phyloP scores from a whole-genome alignment of 2,329 filamentous ascomycete species.

The Diaporthe citri region DNA sequence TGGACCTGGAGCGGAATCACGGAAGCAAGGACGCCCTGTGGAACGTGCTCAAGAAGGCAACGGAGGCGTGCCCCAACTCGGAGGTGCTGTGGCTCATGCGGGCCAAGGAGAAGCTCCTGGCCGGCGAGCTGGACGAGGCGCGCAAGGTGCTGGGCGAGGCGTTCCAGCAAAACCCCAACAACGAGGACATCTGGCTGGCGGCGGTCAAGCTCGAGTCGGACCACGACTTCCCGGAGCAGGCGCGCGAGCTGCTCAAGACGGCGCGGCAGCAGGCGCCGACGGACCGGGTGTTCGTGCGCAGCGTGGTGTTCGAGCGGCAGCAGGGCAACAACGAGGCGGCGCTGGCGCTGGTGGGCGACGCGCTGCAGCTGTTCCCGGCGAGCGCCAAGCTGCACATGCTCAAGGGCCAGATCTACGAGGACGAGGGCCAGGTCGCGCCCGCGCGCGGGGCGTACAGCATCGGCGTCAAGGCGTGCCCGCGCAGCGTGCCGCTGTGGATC shows the following conservation, averaged over 20 bases:
- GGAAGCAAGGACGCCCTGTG: constrained; percentile 86
- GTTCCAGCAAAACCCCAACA: constrained; percentile 95
- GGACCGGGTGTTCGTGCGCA: constrained; percentile 97
- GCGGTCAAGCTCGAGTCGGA: constrained; percentile 97
- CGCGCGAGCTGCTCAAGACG: constrained; percentile 82
- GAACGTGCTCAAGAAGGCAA: constrained; percentile 89
- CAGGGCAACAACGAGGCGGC: constrained; percentile 83
- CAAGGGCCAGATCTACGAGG: constrained; percentile 97
- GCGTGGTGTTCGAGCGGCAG: constrained; percentile 91
- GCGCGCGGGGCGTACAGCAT: constrained; percentile 91
- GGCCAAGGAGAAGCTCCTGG: constrained; percentile 93
- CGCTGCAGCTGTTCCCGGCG: constrained; percentile 86
- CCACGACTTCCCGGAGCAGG: constrained; percentile 84
- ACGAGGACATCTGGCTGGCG: constrained; percentile 97
- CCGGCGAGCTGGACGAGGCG: constrained; percentile 88
- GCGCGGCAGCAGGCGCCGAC: constrained; percentile 92
- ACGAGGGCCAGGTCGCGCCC: constrained; percentile 81
- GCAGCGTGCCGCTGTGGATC: constrained; percentile 89
- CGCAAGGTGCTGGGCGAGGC: constrained; percentile 87
- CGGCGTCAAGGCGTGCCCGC: constrained; percentile 87
- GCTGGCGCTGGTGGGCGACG: constrained; percentile 88
- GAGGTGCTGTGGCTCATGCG: constrained; percentile 97
- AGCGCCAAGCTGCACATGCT: constrained; percentile 96
- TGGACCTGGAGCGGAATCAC: constrained; percentile 91
- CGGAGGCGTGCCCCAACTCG: constrained; percentile 91